Evolutionary conservation across 306 rosid species (phyloP), one percentile per base, ranked within the genome.

Genomic region (Glycine latifolia): DNA sequence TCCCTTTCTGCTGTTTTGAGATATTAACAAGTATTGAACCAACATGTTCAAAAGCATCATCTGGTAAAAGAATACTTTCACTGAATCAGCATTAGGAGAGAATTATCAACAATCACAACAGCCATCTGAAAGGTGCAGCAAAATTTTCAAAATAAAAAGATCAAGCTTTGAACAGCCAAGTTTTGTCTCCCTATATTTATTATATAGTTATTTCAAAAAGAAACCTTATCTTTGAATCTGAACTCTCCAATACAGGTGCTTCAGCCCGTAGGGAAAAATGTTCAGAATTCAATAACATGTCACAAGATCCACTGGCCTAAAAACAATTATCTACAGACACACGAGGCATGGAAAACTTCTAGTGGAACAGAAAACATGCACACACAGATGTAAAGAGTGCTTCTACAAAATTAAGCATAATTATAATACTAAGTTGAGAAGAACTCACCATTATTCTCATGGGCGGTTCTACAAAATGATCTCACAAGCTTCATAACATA

Each of bases 21-120:
- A 95, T 90, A 89, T 95, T 95, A 69, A 95, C 94, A 67, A 95
- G 97, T 65, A 93, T 90, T 39, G 94, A 95, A 76, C 95, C 97
- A 47, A 91, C 99, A 82, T 92, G 99, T 71, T 95, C 99, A 90
- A 92, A 95, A 71, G 88, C 91, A 87, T 91, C 99, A 83, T 91
- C 99, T 95, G 92, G 71, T 15, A 84, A 72, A 75, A 37, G 53
- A 47, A 67, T 49, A 14, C 52, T 52, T 60, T 47, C 37, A 79
- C 58, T 76, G 56, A 85, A 72, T 65, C 83, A 72, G 79, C 63
- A 58, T 17, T 47, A 54, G 35, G 5, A 47, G 13, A 75, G 15
- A 55, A 69, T 47, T 33, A 41, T 41, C 59, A 60, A 71, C 56
- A 63, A 37, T n/a, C 20, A 20, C 41, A 12, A 58, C 61, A 48